Conservation (phyloP, 139 green algal genomes). For the Micractinium conductrix region DNA sequence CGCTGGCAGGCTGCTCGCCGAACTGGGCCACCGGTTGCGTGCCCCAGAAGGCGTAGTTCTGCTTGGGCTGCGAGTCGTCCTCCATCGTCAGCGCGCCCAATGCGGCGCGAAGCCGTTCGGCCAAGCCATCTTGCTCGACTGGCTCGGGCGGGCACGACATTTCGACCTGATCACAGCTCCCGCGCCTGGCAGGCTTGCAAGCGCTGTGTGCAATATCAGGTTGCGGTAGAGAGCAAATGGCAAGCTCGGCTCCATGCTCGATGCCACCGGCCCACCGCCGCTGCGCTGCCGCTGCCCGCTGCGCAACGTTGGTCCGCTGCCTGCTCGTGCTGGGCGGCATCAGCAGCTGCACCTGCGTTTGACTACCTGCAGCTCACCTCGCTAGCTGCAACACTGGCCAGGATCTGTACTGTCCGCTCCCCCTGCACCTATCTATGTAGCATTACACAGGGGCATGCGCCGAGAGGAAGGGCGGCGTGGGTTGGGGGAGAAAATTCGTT, state of each 20-base stretch:
- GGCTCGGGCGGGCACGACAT: no score
- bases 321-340: no score
- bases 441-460: no score
- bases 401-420: no score
- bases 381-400: no score
- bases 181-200: neutral
- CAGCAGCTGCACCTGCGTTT: no score
- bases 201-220: neutral
- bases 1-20: conserved; percentile 44
- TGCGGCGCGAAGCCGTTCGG: conserved; percentile 32
- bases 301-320: neutral
- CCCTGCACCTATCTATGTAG: no score
- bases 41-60: conserved; percentile 89
- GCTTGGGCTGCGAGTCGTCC: conserved; percentile 33
- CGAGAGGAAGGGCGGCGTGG: no score
- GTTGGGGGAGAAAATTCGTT: neutral
- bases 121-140: conserved; percentile 1
- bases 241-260: no score
- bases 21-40: conserved; percentile 96
- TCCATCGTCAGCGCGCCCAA: conserved; percentile 40
- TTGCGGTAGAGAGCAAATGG: no score
- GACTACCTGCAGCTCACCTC: no score
- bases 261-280: neutral
- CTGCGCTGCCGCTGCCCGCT: neutral
- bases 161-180: no score